Conservation (phyloP, 2,329 filamentous ascomycete species). For the Ramularia endophylla region DNA sequence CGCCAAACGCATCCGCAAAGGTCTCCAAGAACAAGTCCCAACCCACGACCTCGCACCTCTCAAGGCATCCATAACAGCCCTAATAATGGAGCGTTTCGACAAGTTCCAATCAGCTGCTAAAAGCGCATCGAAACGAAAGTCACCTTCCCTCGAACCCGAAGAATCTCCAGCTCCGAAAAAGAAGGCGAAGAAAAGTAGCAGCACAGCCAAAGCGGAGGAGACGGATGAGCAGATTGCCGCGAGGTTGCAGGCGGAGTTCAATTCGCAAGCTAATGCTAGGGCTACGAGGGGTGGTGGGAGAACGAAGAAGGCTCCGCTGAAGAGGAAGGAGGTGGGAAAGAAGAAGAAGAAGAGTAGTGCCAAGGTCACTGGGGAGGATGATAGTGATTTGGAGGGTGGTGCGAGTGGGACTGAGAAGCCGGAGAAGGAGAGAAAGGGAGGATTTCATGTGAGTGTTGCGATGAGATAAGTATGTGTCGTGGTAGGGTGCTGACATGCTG, state of each 20-base stretch:
- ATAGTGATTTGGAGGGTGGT: slow-evolving; percentile 67
- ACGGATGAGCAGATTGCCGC: slow-evolving; percentile 87
- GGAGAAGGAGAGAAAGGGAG: slow-evolving; percentile 70
- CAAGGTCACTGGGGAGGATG: slow-evolving; percentile 70
- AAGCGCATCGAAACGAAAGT: slow-evolving; percentile 35
- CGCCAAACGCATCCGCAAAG: slow-evolving; percentile 59
- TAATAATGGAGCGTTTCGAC: slow-evolving; percentile 48
- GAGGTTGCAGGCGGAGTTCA: slow-evolving; percentile 86
- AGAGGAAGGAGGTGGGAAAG: slow-evolving; percentile 58
- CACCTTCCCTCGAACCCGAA: slow-evolving; percentile 30
- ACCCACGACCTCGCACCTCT: slow-evolving; percentile 56
- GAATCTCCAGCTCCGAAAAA: slow-evolving; percentile 36
- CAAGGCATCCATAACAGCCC: slow-evolving; percentile 50
- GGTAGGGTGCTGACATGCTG: slow-evolving; percentile 5
- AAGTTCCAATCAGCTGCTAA: slow-evolving; percentile 33
- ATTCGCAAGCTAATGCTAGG: slow-evolving; percentile 57
- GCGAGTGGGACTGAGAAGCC: slow-evolving; percentile 37
- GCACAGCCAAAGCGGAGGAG: slow-evolving; percentile 56
- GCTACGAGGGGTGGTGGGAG: slow-evolving; percentile 65
- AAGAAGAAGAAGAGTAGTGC: slow-evolving; percentile 65
- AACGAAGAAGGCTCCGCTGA: slow-evolving; percentile 48
- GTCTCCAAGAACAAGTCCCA: slow-evolving; percentile 53
- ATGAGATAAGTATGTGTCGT: no score
- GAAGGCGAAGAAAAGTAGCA: slow-evolving; percentile 47
- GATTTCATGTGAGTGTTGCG: slow-evolving; percentile 68